Evolutionary conservation across 106 monocot species (phyloP).

Genomic region (Acorus gramineus): DNA sequence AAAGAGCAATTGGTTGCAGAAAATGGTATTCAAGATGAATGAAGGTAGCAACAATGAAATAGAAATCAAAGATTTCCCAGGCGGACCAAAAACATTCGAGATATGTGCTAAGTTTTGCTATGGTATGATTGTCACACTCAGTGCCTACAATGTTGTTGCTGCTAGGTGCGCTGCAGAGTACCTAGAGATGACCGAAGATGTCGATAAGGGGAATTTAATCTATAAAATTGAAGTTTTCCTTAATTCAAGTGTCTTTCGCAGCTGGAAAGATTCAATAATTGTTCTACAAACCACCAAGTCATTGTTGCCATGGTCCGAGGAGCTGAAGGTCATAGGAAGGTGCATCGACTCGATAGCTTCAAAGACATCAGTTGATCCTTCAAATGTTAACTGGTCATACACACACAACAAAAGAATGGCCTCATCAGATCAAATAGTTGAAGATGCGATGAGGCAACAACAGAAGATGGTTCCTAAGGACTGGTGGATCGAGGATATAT

Average conservation of each 20-base stretch:
- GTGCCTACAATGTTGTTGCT: constrained; percentile 71
- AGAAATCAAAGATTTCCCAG: constrained; percentile 49
- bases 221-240: constrained; percentile 82
- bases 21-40: constrained; percentile 32
- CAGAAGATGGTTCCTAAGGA: constrained; percentile 44
- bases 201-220: constrained; percentile 82
- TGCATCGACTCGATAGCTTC: constrained; percentile 77
- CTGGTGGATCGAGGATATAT: constrained; percentile 90
- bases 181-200: constrained; percentile 74
- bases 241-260: constrained; percentile 54
- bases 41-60: constrained; percentile 42
- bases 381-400: constrained; percentile 72
- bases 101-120: constrained; percentile 89
- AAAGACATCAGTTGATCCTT: constrained; percentile 62
- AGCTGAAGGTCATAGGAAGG: constrained; percentile 55
- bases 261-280: constrained; percentile 93
- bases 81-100: constrained; percentile 68
- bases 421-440: constrained; percentile 25
- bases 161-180: constrained; percentile 74
- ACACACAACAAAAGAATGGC: constrained; percentile 38
- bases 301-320: constrained; percentile 57
- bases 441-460: constrained; percentile 4
- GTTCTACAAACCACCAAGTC: constrained; percentile 56
- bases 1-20: constrained; percentile 57
- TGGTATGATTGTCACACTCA: constrained; percentile 74